Percentiles rank a stretch among this genome's conserved stretches.
phyloP scores from a whole-genome alignment of 148 eudicot species.

The Chenopodium formosanum region DNA sequence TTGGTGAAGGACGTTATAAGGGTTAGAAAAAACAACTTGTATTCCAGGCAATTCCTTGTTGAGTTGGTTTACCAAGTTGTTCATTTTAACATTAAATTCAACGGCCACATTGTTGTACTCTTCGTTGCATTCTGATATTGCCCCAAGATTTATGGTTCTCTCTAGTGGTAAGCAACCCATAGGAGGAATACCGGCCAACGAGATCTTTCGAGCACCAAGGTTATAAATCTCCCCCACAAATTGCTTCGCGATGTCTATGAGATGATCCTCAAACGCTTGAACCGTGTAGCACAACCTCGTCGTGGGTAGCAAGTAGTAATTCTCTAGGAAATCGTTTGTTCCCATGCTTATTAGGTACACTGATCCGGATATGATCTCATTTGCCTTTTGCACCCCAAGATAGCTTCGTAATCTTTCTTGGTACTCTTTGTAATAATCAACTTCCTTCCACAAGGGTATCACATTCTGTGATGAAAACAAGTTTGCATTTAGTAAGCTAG shows the following conservation, averaged over 20 bases:
- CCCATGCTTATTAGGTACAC: constrained; percentile 61
- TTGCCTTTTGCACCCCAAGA: constrained; percentile 48
- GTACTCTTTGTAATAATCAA: constrained; percentile 74
- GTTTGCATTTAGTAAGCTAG: not conserved
- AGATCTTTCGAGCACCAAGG: constrained; percentile 60
- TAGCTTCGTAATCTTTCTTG: constrained; percentile 44
- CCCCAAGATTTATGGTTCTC: constrained; percentile 43
- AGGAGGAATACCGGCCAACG: constrained; percentile 57
- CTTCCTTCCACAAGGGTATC: constrained; percentile 76
- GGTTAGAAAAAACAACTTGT: constrained; percentile 48
- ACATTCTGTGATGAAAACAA: constrained; percentile 43
- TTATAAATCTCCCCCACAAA: constrained; percentile 37
- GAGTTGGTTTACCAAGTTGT: constrained; percentile 33
- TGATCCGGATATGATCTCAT: constrained; percentile 42
- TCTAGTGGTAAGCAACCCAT: constrained; percentile 86
- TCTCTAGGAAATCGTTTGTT: constrained; percentile 85
- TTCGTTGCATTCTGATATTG: constrained; percentile 35
- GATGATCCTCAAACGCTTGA: constrained; percentile 44
- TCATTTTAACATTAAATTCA: constrained; percentile 49
- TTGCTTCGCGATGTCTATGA: constrained; percentile 33
- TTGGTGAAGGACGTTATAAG: constrained; percentile 38
- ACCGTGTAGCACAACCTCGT: constrained; percentile 33
- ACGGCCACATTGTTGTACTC: constrained; percentile 56
- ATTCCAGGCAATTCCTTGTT: constrained; percentile 45
- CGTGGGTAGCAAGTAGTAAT: constrained; percentile 51